Conservation (phyloP, 2,329 filamentous ascomycete genomes). For the Orbilia javanica region DNA sequence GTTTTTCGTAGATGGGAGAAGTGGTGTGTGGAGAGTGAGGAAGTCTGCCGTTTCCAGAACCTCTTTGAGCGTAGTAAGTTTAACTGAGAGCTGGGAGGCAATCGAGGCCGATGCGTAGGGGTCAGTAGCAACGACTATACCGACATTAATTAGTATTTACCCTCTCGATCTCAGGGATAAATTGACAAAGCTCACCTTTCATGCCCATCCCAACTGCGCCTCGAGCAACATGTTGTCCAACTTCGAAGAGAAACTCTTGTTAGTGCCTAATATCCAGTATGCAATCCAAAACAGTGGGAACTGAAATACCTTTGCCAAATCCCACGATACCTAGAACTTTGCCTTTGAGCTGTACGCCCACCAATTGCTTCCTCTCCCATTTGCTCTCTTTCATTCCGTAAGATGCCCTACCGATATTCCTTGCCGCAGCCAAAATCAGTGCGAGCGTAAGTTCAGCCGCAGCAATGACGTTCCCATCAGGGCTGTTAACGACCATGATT, state of each 20-base stretch:
- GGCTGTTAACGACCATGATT: slow-evolving; percentile 84
- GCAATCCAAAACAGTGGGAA: background rate
- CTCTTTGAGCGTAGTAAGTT: slow-evolving; percentile 71
- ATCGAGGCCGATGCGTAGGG: slow-evolving; percentile 82
- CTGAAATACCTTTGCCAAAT: slow-evolving; percentile 76
- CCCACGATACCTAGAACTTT: slow-evolving; percentile 83
- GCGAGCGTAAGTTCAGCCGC: slow-evolving; percentile 83
- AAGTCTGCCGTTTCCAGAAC: slow-evolving; percentile 79
- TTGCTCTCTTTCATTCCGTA: slow-evolving; percentile 67
- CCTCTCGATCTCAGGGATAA: background rate
- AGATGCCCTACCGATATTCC: slow-evolving; percentile 78
- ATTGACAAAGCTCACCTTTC: slow-evolving; percentile 65
- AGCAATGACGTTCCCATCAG: slow-evolving; percentile 82
- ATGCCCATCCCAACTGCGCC: slow-evolving; percentile 83
- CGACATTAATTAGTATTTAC: background rate
- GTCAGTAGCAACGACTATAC: slow-evolving; percentile 75
- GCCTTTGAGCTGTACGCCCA: slow-evolving; percentile 81
- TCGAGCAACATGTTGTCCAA: slow-evolving; percentile 83
- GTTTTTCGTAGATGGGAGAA: slow-evolving; percentile 81
- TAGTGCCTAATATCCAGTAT: background rate
- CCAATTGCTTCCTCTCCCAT: slow-evolving; percentile 81
- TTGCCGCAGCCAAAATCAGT: slow-evolving; percentile 78
- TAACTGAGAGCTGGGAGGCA: slow-evolving; percentile 76
- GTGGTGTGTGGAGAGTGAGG: slow-evolving; percentile 82
- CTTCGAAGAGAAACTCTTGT: slow-evolving; percentile 62